phyloP scores from a whole-genome alignment of 129 eudicot species.

The Rutidosis leptorrhynchoides region DNA sequence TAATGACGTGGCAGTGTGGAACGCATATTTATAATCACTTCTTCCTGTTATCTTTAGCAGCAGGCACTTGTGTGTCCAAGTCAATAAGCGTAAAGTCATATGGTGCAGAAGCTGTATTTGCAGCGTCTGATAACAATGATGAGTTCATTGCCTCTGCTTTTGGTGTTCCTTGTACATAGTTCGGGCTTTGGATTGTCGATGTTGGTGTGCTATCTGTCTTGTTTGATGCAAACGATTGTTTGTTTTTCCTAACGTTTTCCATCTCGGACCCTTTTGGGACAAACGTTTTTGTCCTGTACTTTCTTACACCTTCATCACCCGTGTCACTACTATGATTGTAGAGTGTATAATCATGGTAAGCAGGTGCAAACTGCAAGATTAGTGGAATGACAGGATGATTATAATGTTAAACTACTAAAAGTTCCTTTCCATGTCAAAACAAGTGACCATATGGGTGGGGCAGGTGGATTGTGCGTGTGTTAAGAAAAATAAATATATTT shows the following conservation, averaged over 20 bases:
- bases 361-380: constrained; percentile 88
- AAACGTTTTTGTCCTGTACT: constrained; percentile 82
- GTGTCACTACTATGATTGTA: constrained; percentile 73
- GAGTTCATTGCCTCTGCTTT: constrained; percentile 66
- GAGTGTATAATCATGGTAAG: constrained; percentile 94
- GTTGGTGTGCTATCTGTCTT: constrained; percentile 16
- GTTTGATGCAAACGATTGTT: constrained; percentile 47
- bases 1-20: not conserved
- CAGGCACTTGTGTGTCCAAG: constrained; percentile 63
- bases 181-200: constrained; percentile 41
- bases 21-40: constrained; percentile 34
- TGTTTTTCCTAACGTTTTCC: constrained; percentile 84
- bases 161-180: constrained; percentile 22
- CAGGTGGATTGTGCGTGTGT: not conserved
- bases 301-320: constrained; percentile 68
- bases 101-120: constrained; percentile 40
- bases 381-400: not conserved
- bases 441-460: not conserved
- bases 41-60: constrained; percentile 36
- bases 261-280: constrained; percentile 95
- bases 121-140: constrained; percentile 56
- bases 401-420: not conserved
- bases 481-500: too few species aligned
- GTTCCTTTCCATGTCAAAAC: constrained; percentile 4
- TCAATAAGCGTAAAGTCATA: constrained; percentile 82